Conservation (phyloP, 2,329 filamentous ascomycete species). For the Botrytis medusae region DNA sequence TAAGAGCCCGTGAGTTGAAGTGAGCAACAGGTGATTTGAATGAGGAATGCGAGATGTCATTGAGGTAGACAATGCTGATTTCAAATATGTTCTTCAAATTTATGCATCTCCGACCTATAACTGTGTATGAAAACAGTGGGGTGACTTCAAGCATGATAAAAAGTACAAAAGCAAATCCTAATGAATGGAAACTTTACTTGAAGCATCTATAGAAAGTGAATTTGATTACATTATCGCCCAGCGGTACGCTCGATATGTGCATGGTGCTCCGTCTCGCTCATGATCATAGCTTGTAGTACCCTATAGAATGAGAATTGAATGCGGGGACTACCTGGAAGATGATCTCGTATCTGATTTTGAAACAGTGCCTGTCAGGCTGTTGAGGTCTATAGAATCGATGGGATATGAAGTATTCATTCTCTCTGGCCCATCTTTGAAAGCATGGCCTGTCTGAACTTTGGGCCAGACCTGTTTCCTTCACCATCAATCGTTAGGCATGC, state of each 20-base stretch:
- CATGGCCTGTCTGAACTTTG: background rate
- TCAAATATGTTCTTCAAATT: slow-evolving; percentile 49
- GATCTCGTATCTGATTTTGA: no score
- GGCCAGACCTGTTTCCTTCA: background rate
- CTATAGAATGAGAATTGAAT: no score
- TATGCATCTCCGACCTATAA: background rate
- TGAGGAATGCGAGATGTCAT: slow-evolving; percentile 54
- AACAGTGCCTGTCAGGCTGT: no score
- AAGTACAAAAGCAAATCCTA: background rate
- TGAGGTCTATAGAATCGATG: background rate
- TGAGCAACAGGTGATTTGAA: slow-evolving; percentile 50
- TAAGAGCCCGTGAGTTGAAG: slow-evolving; percentile 33
- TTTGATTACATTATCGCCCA: no score
- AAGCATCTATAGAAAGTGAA: no score
- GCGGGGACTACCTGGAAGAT: no score
- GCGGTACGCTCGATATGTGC: no score
- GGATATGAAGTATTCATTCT: background rate
- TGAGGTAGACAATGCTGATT: slow-evolving; percentile 53
- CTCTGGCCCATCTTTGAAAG: background rate
- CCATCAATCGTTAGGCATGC: background rate
- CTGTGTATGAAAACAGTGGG: background rate
- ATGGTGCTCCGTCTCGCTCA: no score
- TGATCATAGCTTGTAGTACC: no score
- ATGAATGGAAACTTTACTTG: no score
- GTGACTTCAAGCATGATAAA: background rate